Base-by-base conservation (phyloP, 352 stramenopile genomes). In the Globisporangium alternatum region DNA sequence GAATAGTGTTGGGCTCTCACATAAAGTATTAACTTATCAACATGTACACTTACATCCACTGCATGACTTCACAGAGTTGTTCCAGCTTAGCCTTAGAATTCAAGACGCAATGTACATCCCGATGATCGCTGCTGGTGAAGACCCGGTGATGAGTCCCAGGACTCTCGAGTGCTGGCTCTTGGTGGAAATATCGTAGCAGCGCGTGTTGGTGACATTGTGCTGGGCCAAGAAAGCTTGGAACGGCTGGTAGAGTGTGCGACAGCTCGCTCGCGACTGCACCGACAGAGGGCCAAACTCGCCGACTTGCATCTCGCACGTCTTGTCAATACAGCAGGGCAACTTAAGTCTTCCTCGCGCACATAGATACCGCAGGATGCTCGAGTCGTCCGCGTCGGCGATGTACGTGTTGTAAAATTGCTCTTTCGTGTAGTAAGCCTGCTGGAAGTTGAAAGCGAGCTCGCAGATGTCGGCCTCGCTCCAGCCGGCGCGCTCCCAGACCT, bases 391-490 rank as follows among this genome's bases (percentile, higher is more conserved):
- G 49, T 44, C 56, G 3, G 65, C 59, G 17, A 71, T 33, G 65
- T 67, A 67, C 48, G 65, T 43, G 60, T 59, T 60, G 37, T 60
- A 59, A 39, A 67, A 71, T 28, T 43, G 49, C 31, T 72, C 66
- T 33, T 37, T 54, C n/a, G 22, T 30, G 37, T 65, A 69, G 43
- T 65, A 72, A 17, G 56, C 56, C 51, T 69, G 45, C 56, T 72
- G 61, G 49, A 72, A 65, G 33, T 35, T 61, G 45, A 60, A 72
- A 17, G 56, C 45, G 8, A 63, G 52, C 39, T 69, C 56, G 39
- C 58, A 69, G 8, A 65, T 63, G 25, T 72, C 61, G 25, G 39
- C 52, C 15, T 56, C 41, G 21, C 39, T 54, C 37, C 49, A 35
- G 2, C 66, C 62, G 4, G 60, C 52, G 4, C 31, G 15, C 43